Percentiles rank a stretch among this genome's conserved stretches.
These are phyloP conservation scores for Coemansia sp. DNA, from an alignment of 192 early-diverging fungal genomes.

Conservation along the genomic window DNA sequence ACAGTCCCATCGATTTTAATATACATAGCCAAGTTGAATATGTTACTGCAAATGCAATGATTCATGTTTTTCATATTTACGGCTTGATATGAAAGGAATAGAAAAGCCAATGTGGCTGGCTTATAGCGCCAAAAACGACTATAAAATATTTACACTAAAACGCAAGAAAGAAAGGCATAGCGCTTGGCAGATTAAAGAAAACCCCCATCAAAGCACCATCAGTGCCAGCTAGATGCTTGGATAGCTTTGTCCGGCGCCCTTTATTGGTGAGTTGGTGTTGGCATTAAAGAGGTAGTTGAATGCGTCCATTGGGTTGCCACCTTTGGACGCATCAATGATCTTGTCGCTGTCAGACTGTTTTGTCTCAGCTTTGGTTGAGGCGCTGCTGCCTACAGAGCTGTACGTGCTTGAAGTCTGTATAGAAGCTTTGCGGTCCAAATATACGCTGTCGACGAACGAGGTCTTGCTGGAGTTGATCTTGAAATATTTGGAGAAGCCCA, in stretches of 20 bases:
- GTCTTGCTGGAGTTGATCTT: conserved; percentile 1
- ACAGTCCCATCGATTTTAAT: no score
- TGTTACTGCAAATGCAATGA: not conserved
- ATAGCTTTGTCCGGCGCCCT: not conserved
- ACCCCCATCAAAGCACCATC: no score
- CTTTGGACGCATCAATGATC: not conserved
- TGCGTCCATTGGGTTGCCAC: not conserved
- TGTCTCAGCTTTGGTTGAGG: not conserved
- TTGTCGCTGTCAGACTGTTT: not conserved
- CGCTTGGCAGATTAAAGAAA: no score
- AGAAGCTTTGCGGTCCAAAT: not conserved
- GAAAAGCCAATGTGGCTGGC: not conserved
- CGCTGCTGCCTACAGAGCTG: not conserved
- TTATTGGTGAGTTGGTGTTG: not conserved
- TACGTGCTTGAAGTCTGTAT: not conserved
- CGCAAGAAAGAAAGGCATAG: not conserved
- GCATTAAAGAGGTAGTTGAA: conserved; percentile 2
- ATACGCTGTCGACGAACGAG: not conserved
- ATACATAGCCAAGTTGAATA: not conserved
- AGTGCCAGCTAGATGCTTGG: not conserved
- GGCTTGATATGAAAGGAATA: not conserved
- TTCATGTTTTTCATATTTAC: not conserved
- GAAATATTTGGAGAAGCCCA: conserved; percentile 1
- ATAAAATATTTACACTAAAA: not conserved
- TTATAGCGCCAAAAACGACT: no score